A percentile compares a stretch with the other conserved stretches of the same genome.
Evolutionary conservation across 805 yeast species (phyloP).

Genomic region (Yarrowia alimentaria): DNA sequence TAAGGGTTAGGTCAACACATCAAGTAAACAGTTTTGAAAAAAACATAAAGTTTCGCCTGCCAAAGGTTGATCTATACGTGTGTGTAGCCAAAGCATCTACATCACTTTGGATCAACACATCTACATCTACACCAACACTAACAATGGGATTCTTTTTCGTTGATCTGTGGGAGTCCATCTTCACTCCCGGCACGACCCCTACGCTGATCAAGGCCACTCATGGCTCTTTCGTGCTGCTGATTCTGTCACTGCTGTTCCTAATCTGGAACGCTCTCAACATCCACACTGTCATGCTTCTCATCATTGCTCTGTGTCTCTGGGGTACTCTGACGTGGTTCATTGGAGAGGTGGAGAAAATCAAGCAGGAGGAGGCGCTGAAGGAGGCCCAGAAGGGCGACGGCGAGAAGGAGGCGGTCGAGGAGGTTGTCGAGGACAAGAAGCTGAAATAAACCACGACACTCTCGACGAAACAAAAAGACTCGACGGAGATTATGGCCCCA

Average conservation of each 20-base stretch:
- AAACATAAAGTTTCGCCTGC: too few species aligned
- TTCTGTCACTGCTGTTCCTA: slow-evolving; percentile 56
- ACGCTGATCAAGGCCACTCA: slow-evolving; percentile 89
- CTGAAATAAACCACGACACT: not conserved
- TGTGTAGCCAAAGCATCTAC: too few species aligned
- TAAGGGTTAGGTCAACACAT: too few species aligned
- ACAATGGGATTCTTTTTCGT: slow-evolving; percentile 41
- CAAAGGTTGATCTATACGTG: too few species aligned
- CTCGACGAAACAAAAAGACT: too few species aligned
- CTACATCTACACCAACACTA: not conserved
- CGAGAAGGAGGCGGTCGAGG: slow-evolving; percentile 9
- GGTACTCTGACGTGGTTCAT: slow-evolving; percentile 86
- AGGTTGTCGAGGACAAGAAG: slow-evolving; percentile 1
- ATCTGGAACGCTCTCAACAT: slow-evolving; percentile 59
- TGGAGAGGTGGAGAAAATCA: slow-evolving; percentile 54
- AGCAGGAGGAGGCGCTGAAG: slow-evolving; percentile 32
- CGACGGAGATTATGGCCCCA: too few species aligned
- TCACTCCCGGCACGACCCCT: slow-evolving; percentile 91
- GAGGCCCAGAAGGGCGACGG: too few species aligned
- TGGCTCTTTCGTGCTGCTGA: slow-evolving; percentile 66
- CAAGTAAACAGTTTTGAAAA: too few species aligned
- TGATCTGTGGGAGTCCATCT: slow-evolving; percentile 86
- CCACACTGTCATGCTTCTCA: slow-evolving; percentile 58
- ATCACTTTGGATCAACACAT: too few species aligned
- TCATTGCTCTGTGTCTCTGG: slow-evolving; percentile 68